Evolutionary conservation across 164 flowering plant genomes (phyloP).

Genomic region (Tetrastigma voinierianum): DNA sequence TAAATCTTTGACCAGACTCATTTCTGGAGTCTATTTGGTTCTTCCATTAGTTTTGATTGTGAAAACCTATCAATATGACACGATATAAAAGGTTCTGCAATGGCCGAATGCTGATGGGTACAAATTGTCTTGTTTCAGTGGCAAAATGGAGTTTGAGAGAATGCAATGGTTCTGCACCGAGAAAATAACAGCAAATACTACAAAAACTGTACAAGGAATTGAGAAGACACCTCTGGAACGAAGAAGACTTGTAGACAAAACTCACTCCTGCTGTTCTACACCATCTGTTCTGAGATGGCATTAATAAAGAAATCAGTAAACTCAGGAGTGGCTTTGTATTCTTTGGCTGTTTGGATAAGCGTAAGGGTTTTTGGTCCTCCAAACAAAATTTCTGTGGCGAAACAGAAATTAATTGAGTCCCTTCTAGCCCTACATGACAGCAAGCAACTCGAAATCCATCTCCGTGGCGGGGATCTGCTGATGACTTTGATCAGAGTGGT

Average conservation of each 20-base stretch:
- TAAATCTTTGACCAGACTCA: no score
- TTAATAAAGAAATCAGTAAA: slow-evolving; percentile 47
- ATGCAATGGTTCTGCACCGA: slow-evolving; percentile 70
- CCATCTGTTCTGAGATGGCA: slow-evolving; percentile 63
- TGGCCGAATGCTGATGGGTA: neutral
- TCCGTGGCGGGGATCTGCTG: slow-evolving; percentile 56
- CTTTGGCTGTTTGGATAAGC: slow-evolving; percentile 45
- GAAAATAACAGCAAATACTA: slow-evolving; percentile 75
- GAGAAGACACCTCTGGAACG: slow-evolving; percentile 79
- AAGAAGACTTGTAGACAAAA: slow-evolving; percentile 53
- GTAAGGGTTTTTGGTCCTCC: slow-evolving; percentile 68
- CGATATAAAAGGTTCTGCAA: neutral
- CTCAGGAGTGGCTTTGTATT: no score
- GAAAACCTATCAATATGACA: neutral
- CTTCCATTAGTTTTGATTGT: neutral
- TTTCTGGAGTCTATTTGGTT: neutral
- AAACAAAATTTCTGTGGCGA: slow-evolving; percentile 39
- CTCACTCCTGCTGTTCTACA: slow-evolving; percentile 62
- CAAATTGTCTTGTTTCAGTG: slow-evolving; percentile 39
- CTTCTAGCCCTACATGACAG: slow-evolving; percentile 56
- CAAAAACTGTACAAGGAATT: slow-evolving; percentile 68
- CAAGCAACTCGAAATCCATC: slow-evolving; percentile 65
- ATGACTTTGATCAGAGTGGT: slow-evolving; percentile 77
- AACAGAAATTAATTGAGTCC: slow-evolving; percentile 50
- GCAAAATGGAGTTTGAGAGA: slow-evolving; percentile 45